These are phyloP conservation scores for Strobilomyces confusus DNA, from an alignment of 768 basidiomycete species.

Conservation along the genomic window DNA sequence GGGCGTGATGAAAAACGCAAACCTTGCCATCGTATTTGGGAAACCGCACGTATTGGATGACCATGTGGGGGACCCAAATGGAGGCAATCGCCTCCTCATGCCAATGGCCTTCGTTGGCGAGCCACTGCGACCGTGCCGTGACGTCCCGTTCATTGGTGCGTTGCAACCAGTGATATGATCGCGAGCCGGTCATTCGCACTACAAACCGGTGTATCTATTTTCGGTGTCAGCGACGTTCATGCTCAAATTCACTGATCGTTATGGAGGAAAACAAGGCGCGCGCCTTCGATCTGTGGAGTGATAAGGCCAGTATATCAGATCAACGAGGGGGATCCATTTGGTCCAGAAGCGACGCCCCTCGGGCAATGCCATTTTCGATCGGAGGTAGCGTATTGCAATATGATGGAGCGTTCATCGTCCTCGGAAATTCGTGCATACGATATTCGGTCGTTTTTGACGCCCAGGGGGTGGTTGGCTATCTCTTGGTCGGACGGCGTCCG, in stretches of 20 bases:
- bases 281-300: conserved; percentile 27
- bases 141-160: not conserved
- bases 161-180: not conserved
- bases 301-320: conserved; percentile 16
- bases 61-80: conserved; percentile 2
- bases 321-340: conserved; percentile 10
- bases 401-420: conserved; percentile 8
- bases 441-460: conserved; percentile 9
- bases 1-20: conserved; percentile 10
- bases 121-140: not conserved
- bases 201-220: not conserved
- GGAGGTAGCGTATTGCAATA: not conserved
- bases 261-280: conserved; percentile 20
- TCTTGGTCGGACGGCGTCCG: not conserved
- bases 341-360: conserved; percentile 2
- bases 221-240: conserved; percentile 1
- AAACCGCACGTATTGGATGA: conserved; percentile 1
- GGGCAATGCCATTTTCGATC: conserved; percentile 3
- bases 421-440: conserved; percentile 21
- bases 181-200: not conserved
- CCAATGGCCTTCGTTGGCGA: too few species aligned
- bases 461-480: conserved; percentile 1
- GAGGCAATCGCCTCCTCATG: conserved; percentile 11
- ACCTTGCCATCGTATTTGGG: conserved; percentile 13
- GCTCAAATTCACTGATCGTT: conserved; percentile 24